Conservation (phyloP, 1,284 basidiomycete genomes). For the Gastroboletus turbinatus region DNA sequence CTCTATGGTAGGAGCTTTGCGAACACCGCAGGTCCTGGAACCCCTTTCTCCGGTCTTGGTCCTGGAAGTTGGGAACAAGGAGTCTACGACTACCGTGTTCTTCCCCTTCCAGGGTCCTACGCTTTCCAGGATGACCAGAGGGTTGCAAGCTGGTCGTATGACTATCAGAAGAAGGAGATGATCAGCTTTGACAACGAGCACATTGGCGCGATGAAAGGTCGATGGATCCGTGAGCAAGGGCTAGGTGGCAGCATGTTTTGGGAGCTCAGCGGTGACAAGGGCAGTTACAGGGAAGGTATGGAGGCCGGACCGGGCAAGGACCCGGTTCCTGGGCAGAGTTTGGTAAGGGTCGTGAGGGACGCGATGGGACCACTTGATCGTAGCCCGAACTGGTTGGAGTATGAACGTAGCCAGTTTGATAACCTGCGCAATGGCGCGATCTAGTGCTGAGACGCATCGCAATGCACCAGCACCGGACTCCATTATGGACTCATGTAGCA, state of each 20-base stretch:
- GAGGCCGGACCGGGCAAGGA: slow-evolving; percentile 68
- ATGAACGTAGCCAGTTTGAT: slow-evolving; percentile 71
- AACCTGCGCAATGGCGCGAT: slow-evolving; percentile 64
- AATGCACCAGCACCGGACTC: neutral
- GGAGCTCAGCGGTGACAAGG: slow-evolving; percentile 84
- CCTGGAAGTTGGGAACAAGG: slow-evolving; percentile 76
- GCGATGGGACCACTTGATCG: slow-evolving; percentile 72
- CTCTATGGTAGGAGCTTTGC: slow-evolving; percentile 91
- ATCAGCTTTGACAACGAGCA: slow-evolving; percentile 78
- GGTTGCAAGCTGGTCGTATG: slow-evolving; percentile 74
- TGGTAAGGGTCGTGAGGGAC: slow-evolving; percentile 69
- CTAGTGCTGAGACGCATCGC: slow-evolving; percentile 13
- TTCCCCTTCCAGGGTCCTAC: slow-evolving; percentile 70
- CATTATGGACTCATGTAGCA: neutral
- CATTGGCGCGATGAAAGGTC: slow-evolving; percentile 68
- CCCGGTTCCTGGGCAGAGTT: slow-evolving; percentile 55
- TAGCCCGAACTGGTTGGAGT: slow-evolving; percentile 68
- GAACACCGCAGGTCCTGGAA: slow-evolving; percentile 81
- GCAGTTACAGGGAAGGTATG: slow-evolving; percentile 61
- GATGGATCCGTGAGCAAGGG: slow-evolving; percentile 69
- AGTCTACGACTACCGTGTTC: slow-evolving; percentile 77
- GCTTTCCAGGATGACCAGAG: slow-evolving; percentile 56
- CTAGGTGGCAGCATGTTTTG: slow-evolving; percentile 85
- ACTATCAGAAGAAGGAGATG: slow-evolving; percentile 69
- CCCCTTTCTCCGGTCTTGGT: slow-evolving; percentile 76